Evolutionary conservation across 2,329 filamentous ascomycete genomes (phyloP).

Genomic region (Pseudopyrenochaeta lycopersici): DNA sequence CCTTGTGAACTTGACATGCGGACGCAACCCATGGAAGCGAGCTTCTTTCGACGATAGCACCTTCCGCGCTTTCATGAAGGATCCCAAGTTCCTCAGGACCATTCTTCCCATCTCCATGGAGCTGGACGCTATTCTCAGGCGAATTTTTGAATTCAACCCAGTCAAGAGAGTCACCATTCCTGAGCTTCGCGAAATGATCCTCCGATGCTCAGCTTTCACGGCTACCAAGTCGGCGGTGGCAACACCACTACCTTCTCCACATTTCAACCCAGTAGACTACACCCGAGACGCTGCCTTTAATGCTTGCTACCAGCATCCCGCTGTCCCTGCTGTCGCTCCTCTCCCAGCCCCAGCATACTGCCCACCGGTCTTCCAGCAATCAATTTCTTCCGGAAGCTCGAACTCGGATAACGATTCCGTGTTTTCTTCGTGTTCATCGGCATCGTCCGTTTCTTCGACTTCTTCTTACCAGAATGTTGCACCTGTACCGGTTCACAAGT

Average conservation of each 20-base stretch:
- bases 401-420: constrained; percentile 52
- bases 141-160: constrained; percentile 88
- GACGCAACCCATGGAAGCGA: constrained; percentile 98
- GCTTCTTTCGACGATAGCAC: constrained; percentile 93
- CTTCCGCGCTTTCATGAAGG: constrained; percentile 88
- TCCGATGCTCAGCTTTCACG: constrained; percentile 79
- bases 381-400: constrained; percentile 48
- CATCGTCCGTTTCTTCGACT: constrained; percentile 46
- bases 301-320: constrained; percentile 38
- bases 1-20: constrained; percentile 95
- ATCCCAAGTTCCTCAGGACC: constrained; percentile 85
- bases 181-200: constrained; percentile 80
- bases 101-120: constrained; percentile 92
- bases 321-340: constrained; percentile 42
- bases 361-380: constrained; percentile 40
- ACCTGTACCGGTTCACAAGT: constrained; percentile 35
- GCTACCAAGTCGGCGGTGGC: constrained; percentile 54
- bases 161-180: constrained; percentile 81
- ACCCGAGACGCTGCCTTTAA: constrained; percentile 38
- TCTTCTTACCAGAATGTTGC: constrained; percentile 46
- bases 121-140: constrained; percentile 84
- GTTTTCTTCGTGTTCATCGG: constrained; percentile 50
- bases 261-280: constrained; percentile 54
- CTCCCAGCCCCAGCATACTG: constrained; percentile 42
- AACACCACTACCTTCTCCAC: constrained; percentile 53